Conservation (phyloP, 805 yeast species). For the Jamesozyma spencerorum region DNA sequence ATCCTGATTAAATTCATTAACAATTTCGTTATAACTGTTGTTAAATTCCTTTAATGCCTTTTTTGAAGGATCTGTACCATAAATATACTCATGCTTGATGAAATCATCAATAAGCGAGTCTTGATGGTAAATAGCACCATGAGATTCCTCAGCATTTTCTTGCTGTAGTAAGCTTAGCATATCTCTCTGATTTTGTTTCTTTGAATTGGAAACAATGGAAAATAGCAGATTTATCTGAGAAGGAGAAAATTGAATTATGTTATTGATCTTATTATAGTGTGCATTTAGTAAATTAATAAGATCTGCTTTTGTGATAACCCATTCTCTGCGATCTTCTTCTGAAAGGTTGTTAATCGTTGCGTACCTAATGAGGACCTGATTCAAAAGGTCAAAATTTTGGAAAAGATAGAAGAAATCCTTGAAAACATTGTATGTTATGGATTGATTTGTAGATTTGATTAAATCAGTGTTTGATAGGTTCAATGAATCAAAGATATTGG, state of each 20-base stretch:
- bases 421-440: conserved; percentile 30
- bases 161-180: background rate
- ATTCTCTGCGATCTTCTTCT: conserved; percentile 23
- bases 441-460: conserved; percentile 25
- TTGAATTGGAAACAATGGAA: conserved; percentile 30
- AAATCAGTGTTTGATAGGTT: conserved; percentile 24
- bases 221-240: conserved; percentile 34
- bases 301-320: conserved; percentile 30
- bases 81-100: conserved; percentile 23
- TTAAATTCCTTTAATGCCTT: conserved; percentile 21
- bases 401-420: conserved; percentile 34
- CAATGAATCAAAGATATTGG: conserved; percentile 29
- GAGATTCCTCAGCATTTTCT: background rate
- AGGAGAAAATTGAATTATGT: conserved; percentile 34
- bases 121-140: conserved; percentile 11
- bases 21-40: conserved; percentile 20
- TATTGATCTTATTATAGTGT: conserved; percentile 35
- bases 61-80: conserved; percentile 14
- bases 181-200: conserved; percentile 15
- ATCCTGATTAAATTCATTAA: conserved; percentile 18
- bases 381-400: conserved; percentile 34
- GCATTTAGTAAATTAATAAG: conserved; percentile 29
- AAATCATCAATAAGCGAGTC: conserved; percentile 23
- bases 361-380: conserved; percentile 32
- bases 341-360: conserved; percentile 23